A percentile compares a stretch with the other conserved stretches of the same genome.
phyloP scores from a whole-genome alignment of 2,329 filamentous ascomycete genomes.

The Colletotrichum sp. region DNA sequence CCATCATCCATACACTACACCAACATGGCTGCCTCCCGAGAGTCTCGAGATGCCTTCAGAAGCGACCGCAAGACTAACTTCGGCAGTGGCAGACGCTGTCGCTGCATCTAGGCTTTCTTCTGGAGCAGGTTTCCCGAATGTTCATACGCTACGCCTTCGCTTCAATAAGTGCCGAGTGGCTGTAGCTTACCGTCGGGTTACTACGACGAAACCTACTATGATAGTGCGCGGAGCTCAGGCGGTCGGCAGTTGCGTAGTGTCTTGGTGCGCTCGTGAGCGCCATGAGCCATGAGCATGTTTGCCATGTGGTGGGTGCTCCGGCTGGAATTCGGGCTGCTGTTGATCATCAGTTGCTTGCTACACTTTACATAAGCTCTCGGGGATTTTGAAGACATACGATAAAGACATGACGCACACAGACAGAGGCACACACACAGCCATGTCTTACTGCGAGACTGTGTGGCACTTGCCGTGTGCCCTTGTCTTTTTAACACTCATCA shows the following conservation, averaged over 20 bases:
- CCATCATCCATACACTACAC: neutral
- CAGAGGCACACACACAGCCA: neutral
- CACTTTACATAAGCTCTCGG: neutral
- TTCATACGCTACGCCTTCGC: neutral
- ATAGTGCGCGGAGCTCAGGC: neutral
- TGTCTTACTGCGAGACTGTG: neutral
- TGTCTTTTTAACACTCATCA: neutral
- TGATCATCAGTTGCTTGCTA: neutral
- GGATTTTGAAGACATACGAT: neutral
- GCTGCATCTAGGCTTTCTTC: neutral
- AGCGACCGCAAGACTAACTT: neutral
- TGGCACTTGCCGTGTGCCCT: neutral
- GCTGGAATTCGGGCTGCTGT: neutral
- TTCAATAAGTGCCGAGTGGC: neutral
- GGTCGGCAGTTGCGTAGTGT: conserved; percentile 15
- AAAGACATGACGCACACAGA: neutral
- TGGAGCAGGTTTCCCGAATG: neutral
- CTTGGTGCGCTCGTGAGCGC: conserved; percentile 5
- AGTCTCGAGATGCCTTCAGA: neutral
- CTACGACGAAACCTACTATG: conserved; percentile 8
- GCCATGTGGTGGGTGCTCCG: conserved; percentile 14
- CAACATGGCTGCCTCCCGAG: neutral
- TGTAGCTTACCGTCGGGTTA: neutral
- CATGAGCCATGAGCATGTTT: conserved; percentile 16
- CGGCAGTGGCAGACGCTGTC: neutral